Conservation (phyloP, 257 asterid genomes). For the Fraxinus excelsior region DNA sequence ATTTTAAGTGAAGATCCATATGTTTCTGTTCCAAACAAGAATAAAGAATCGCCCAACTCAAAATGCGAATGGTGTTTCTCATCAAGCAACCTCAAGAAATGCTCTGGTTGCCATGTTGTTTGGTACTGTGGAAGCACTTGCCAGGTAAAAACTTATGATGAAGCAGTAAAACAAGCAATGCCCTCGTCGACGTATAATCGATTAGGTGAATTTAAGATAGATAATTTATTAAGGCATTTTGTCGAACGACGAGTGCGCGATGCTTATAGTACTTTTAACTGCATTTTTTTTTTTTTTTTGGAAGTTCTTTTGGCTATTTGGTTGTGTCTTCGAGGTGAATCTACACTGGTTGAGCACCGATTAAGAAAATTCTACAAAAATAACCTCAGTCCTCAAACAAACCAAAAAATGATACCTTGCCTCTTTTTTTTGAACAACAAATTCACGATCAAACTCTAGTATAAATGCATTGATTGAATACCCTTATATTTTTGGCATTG, state of each 20-base stretch:
- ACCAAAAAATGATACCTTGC: background rate
- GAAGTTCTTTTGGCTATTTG: background rate
- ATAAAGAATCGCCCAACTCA: conserved; percentile 48
- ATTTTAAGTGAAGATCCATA: conserved; percentile 74
- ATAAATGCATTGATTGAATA: background rate
- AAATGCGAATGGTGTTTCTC: conserved; percentile 90
- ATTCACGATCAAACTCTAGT: background rate
- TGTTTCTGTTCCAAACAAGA: conserved; percentile 73
- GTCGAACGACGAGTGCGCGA: background rate
- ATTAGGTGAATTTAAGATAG: background rate
- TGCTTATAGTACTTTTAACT: background rate
- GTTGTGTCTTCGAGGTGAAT: background rate
- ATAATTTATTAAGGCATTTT: conserved; percentile 16
- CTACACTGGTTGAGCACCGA: background rate
- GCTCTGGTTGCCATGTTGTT: conserved; percentile 85
- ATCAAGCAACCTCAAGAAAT: conserved; percentile 64
- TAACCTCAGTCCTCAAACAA: background rate
- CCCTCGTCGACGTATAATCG: background rate
- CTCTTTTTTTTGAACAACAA: background rate
- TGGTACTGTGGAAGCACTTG: conserved; percentile 77
- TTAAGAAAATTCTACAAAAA: background rate
- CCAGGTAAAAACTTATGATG: conserved; percentile 52
- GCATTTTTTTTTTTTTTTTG: background rate
- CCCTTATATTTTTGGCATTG: background rate
- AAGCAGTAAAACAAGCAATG: background rate